Conservation (phyloP, 192 early-diverging fungal species). For the Allomyces arbusculus region DNA sequence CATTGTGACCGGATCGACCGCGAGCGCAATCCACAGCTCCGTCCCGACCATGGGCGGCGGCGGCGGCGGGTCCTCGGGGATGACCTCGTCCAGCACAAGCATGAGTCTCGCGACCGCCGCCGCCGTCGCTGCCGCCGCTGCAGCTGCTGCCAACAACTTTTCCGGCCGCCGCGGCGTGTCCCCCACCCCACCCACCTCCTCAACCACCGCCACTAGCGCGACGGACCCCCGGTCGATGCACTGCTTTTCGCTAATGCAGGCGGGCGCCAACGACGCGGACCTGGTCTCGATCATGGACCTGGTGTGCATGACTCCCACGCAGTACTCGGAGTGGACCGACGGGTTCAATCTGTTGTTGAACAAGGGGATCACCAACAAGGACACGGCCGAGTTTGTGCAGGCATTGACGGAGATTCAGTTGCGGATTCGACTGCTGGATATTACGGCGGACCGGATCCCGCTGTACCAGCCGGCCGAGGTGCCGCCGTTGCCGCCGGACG, state of each 20-base stretch:
- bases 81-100: no score
- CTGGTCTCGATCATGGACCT: slow-evolving; percentile 30
- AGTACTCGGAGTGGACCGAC: slow-evolving; percentile 51
- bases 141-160: no score
- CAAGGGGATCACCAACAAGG: slow-evolving; percentile 33
- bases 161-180: no score
- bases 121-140: no score
- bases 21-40: no score
- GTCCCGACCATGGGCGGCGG: no score
- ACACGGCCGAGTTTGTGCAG: slow-evolving; percentile 41
- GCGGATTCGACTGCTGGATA: slow-evolving; percentile 38
- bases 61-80: no score
- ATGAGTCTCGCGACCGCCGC: no score
- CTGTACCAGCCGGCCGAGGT: slow-evolving; percentile 1
- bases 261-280: slow-evolving; percentile 4
- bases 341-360: slow-evolving; percentile 52
- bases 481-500: slow-evolving; percentile 4
- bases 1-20: no score
- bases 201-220: no score
- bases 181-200: no score
- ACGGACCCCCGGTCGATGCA: background rate
- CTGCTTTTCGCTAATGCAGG: background rate
- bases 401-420: slow-evolving; percentile 45
- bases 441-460: slow-evolving; percentile 38
- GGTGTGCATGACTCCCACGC: slow-evolving; percentile 15